These are phyloP conservation scores for Phialophora macrospora DNA, from an alignment of 2,329 filamentous ascomycete genomes.

Conservation along the genomic window DNA sequence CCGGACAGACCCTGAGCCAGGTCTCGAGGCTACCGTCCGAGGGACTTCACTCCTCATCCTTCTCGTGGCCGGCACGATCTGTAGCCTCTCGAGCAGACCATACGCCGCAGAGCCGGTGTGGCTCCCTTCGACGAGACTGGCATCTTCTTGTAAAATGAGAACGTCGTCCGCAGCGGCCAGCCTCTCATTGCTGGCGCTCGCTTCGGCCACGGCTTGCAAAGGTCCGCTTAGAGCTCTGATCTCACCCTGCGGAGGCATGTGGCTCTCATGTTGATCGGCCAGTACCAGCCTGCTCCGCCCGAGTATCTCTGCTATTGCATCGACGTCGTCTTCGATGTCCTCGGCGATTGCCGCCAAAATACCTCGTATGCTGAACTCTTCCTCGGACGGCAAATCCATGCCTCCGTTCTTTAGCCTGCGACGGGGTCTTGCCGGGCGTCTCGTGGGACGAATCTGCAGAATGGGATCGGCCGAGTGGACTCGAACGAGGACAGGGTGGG, in stretches of 20 bases:
- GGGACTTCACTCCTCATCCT: conserved; percentile 19
- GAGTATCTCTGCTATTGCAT: conserved; percentile 67
- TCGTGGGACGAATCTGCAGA: conserved; percentile 40
- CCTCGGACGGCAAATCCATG: conserved; percentile 50
- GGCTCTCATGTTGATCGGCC: conserved; percentile 66
- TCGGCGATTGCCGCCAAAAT: conserved; percentile 63
- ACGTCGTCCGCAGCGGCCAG: conserved; percentile 45
- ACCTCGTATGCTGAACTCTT: conserved; percentile 61
- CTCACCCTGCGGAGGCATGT: conserved; percentile 65
- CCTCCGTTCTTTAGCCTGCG: conserved; percentile 39
- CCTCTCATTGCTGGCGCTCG: conserved; percentile 46
- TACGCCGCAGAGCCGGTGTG: conserved; percentile 46
- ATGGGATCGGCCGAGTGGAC: conserved; percentile 49
- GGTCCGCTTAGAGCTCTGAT: conserved; percentile 49
- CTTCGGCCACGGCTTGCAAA: conserved; percentile 52
- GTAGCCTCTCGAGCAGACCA: conserved; percentile 45
- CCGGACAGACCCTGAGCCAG: conserved; percentile 17
- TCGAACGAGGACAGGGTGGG: conserved; percentile 52
- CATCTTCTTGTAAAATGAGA: conserved; percentile 48
- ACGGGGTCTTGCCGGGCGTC: conserved; percentile 45
- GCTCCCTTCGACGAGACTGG: conserved; percentile 46
- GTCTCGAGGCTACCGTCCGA: conserved; percentile 9
- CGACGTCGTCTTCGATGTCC: conserved; percentile 62
- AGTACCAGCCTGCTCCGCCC: conserved; percentile 65
- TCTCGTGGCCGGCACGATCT: conserved; percentile 31